Base-by-base conservation (phyloP, 805 yeast species). In the Jamesozyma lodderae region DNA sequence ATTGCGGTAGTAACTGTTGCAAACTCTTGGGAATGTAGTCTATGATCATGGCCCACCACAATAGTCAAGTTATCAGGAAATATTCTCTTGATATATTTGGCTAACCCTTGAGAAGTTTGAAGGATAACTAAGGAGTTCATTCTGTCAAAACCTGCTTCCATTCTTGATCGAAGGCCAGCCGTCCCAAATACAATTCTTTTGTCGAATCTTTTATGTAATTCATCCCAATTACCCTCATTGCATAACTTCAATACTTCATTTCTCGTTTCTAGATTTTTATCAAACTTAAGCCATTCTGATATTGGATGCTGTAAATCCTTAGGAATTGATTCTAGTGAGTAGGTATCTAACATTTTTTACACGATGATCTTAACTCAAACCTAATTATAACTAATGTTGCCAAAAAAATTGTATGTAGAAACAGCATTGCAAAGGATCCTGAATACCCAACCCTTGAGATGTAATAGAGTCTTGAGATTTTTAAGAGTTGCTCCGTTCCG, bases 21-120 rank as follows among this genome's bases (percentile, higher is more conserved):
- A 66, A 82, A 90, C 40, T 78, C 64, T 41, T 66, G 67, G 0
- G 97, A 90, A 51, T 86, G 73, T 60, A 73, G 79, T 26, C 98
- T 68, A 59, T 92, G 97, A 56, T 90, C 98, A 62, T 87, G 87
- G 1, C 97, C 97, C 29, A 90, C 64, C 0, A 87, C 95, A 3
- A 55, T 72, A 35, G 44, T 41, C 7, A 45, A 27, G 18, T 64
- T 57, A 17, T 57, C 47, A 6, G 53, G 52, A 3, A 53, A 57
- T 38, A 42, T 51, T 17, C 37, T 50, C 30, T 49, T 51, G 36
- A 64, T 67, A 42, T 80, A 79, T 34, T 58, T 56, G 0, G 85
- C 77, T 15, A 83, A 60, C 1, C 94, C 95, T 49, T 86, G 95
- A 0, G 96, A 77, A 0, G 97, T 88, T 63, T 90, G 97, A 32